A percentile compares a stretch with the other conserved stretches of the same genome.
Evolutionary conservation across 257 asterid genomes (phyloP).

Genomic region (Primulina eburnea): DNA sequence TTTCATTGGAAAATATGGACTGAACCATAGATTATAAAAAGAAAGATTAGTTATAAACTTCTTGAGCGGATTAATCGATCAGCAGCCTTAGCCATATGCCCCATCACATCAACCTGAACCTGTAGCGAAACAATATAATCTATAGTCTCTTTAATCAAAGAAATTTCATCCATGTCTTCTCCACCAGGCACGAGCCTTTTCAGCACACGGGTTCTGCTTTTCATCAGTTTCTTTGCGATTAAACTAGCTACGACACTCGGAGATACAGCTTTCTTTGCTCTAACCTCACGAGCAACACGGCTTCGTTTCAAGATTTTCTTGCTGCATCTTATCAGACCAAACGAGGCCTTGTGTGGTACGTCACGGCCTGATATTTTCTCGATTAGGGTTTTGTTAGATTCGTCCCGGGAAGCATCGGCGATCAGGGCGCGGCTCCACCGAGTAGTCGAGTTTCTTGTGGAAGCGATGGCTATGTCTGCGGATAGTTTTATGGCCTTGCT

Average conservation of each 20-base stretch:
- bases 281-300: conserved; percentile 13
- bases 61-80: conserved; percentile 31
- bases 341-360: conserved; percentile 4
- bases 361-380: conserved; percentile 37
- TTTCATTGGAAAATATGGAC: background rate
- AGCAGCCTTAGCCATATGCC: conserved; percentile 53
- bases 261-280: conserved; percentile 32
- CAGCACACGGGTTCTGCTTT: conserved; percentile 59
- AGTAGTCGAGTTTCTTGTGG: conserved; percentile 44
- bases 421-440: conserved; percentile 57
- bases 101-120: conserved; percentile 84
- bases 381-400: conserved; percentile 26
- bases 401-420: conserved; percentile 31
- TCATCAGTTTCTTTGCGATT: conserved; percentile 49
- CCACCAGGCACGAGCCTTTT: conserved; percentile 84
- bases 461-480: conserved; percentile 83
- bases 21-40: background rate
- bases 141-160: conserved; percentile 81
- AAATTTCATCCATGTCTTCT: conserved; percentile 50
- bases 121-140: conserved; percentile 67
- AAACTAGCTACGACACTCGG: conserved; percentile 17
- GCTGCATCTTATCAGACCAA: conserved; percentile 28
- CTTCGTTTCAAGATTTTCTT: conserved; percentile 43
- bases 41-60: conserved; percentile 17
- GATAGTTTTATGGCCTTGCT: conserved; percentile 64